Conservation (phyloP, 179 eudicot genomes). For the Sideroxylon spinosum region DNA sequence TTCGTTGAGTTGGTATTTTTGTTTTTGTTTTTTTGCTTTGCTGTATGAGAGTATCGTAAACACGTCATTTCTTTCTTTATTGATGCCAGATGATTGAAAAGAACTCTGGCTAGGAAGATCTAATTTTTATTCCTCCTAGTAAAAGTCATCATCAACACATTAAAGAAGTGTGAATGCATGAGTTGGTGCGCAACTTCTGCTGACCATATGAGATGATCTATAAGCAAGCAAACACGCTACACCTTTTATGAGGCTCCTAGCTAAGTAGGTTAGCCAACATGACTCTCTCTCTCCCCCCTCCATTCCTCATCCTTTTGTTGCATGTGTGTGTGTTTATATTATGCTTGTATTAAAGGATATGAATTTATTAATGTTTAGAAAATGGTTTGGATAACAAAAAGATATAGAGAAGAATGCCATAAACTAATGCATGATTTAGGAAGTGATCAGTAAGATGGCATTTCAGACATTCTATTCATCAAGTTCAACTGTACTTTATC, state of each 20-base stretch:
- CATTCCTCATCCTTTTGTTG: too few relatives aligned
- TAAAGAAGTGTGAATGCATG: slow-evolving; percentile 64
- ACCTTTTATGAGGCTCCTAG: background rate
- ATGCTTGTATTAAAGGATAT: background rate
- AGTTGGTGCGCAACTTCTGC: slow-evolving; percentile 17
- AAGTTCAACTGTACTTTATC: background rate
- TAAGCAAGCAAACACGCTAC: background rate
- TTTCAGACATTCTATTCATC: background rate
- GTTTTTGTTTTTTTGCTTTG: background rate
- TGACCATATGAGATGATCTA: slow-evolving; percentile 3
- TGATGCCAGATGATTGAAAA: slow-evolving; percentile 56
- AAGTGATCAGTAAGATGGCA: background rate
- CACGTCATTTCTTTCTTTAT: background rate
- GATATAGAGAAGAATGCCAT: slow-evolving; percentile 10
- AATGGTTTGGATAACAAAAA: background rate
- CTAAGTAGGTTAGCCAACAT: background rate
- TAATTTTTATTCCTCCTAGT: slow-evolving; percentile 93
- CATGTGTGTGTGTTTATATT: background rate
- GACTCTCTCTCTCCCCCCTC: background rate
- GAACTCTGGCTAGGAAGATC: slow-evolving; percentile 93
- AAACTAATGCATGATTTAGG: slow-evolving; percentile 5
- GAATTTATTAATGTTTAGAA: slow-evolving; percentile 15
- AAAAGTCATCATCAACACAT: slow-evolving; percentile 89
- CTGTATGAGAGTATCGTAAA: too few relatives aligned
- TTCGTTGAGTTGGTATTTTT: background rate